phyloP scores from a whole-genome alignment of 1,139 yeast species.

The Diutina sp. region DNA sequence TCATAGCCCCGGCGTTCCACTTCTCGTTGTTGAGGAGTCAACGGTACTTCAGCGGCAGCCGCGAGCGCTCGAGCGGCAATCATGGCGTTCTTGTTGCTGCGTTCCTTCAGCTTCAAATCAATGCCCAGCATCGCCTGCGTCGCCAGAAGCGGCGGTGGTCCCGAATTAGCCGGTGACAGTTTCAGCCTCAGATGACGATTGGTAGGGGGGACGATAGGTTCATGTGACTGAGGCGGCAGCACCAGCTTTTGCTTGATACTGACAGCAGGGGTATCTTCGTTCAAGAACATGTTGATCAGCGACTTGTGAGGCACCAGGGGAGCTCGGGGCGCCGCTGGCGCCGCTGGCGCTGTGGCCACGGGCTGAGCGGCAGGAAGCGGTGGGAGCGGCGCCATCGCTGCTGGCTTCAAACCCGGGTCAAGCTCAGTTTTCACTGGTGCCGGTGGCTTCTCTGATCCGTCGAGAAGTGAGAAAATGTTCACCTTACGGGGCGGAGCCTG shows the following conservation, averaged over 20 bases:
- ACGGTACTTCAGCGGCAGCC: constrained; percentile 56
- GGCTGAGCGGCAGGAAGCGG: background rate
- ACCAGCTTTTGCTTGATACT: background rate
- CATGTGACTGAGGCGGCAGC: background rate
- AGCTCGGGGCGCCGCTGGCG: background rate
- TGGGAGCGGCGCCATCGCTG: background rate
- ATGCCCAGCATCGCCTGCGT: constrained; percentile 15
- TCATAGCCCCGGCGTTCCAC: background rate
- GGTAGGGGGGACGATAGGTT: background rate
- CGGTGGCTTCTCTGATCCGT: background rate
- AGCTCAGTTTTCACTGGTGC: background rate
- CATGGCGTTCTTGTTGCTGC: constrained; percentile 35
- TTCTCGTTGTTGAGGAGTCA: constrained; percentile 19
- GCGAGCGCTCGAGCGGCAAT: constrained; percentile 66
- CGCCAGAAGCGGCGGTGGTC: background rate
- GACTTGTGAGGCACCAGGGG: background rate
- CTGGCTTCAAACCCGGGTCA: background rate
- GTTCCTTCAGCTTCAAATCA: constrained; percentile 21
- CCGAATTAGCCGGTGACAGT: background rate
- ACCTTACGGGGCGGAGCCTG: background rate
- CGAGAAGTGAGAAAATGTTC: background rate
- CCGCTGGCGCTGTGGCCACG: background rate
- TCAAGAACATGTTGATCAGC: background rate
- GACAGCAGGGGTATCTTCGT: background rate
- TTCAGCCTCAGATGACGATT: background rate